Evolutionary conservation across 495 filamentous ascomycete genomes (phyloP).

Genomic region (Neurospora sp.): DNA sequence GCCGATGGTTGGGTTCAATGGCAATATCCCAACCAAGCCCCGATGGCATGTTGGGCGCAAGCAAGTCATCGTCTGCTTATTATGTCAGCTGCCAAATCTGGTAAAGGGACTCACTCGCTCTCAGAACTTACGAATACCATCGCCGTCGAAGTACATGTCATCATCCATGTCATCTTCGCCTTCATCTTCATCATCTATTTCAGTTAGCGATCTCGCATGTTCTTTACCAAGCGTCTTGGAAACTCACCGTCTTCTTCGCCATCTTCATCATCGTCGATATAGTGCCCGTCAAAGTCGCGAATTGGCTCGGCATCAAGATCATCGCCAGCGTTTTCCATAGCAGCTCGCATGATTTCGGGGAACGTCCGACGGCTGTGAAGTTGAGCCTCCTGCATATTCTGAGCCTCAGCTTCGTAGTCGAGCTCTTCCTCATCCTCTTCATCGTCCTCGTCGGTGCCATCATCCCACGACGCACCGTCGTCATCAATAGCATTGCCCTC

Average conservation of each 20-base stretch:
- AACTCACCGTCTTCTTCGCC: slow-evolving; percentile 47
- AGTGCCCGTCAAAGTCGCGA: slow-evolving; percentile 42
- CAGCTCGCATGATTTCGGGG: slow-evolving; percentile 47
- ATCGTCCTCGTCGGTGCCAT: slow-evolving; percentile 46
- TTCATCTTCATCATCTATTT: slow-evolving; percentile 48
- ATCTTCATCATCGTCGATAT: slow-evolving; percentile 60
- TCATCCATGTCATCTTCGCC: slow-evolving; percentile 66
- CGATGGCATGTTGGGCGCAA: slow-evolving; percentile 24
- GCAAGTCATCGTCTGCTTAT: slow-evolving; percentile 42
- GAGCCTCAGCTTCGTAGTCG: slow-evolving; percentile 37
- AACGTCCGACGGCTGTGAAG: slow-evolving; percentile 38
- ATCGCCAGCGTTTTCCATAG: slow-evolving; percentile 45
- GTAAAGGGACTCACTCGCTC: slow-evolving; percentile 1
- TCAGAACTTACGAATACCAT: slow-evolving; percentile 53
- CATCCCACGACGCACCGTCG: slow-evolving; percentile 44
- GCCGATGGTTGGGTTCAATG: slow-evolving; percentile 26
- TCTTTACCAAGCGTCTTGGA: slow-evolving; percentile 4
- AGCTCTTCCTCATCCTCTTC: slow-evolving; percentile 45
- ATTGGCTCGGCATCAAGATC: slow-evolving; percentile 46
- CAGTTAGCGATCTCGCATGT: slow-evolving; percentile 9
- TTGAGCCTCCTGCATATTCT: slow-evolving; percentile 31
- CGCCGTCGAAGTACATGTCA: slow-evolving; percentile 54
- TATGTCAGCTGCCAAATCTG: slow-evolving; percentile 8
- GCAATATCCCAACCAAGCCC: slow-evolving; percentile 39
- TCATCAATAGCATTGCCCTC: slow-evolving; percentile 42